A percentile compares a stretch with the other conserved stretches of the same genome.
Evolutionary conservation across 306 rosid species (phyloP).

Genomic region (Cucurbita ficifolia): DNA sequence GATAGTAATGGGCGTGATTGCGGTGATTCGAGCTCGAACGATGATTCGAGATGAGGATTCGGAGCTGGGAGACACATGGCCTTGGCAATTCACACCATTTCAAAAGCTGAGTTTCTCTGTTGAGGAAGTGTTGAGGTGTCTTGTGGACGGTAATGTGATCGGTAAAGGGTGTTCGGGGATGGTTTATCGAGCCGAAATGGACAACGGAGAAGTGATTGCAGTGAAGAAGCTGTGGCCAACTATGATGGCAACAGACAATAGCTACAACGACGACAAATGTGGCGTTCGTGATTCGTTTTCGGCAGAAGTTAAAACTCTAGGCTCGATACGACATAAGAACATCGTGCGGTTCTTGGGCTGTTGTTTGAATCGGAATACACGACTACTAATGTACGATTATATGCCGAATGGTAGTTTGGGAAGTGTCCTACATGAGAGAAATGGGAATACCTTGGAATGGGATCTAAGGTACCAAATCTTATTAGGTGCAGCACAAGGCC

Average conservation of each 20-base stretch:
- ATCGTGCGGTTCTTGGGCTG: slow-evolving; percentile 79
- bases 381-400: slow-evolving; percentile 76
- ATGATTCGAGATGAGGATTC: slow-evolving; percentile 48
- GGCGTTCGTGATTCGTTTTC: slow-evolving; percentile 74
- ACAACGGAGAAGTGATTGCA: slow-evolving; percentile 63
- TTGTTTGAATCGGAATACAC: slow-evolving; percentile 62
- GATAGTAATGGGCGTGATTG: slow-evolving; percentile 59
- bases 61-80: slow-evolving; percentile 68
- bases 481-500: slow-evolving; percentile 84
- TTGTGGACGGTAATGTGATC: slow-evolving; percentile 61
- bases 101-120: slow-evolving; percentile 81
- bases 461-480: slow-evolving; percentile 71
- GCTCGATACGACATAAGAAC: slow-evolving; percentile 87
- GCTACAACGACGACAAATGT: slow-evolving; percentile 40
- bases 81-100: slow-evolving; percentile 90
- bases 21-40: slow-evolving; percentile 58
- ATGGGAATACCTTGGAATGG: slow-evolving; percentile 75
- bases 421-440: slow-evolving; percentile 65
- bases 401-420: slow-evolving; percentile 93
- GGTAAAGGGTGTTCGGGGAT: slow-evolving; percentile 92
- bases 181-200: slow-evolving; percentile 73
- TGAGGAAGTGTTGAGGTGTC: slow-evolving; percentile 51
- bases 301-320: slow-evolving; percentile 67
- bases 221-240: slow-evolving; percentile 93
- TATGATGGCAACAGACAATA: slow-evolving; percentile 22